Base-by-base conservation (phyloP, 1,284 basidiomycete genomes). In the Fomitopsis pinicola region DNA sequence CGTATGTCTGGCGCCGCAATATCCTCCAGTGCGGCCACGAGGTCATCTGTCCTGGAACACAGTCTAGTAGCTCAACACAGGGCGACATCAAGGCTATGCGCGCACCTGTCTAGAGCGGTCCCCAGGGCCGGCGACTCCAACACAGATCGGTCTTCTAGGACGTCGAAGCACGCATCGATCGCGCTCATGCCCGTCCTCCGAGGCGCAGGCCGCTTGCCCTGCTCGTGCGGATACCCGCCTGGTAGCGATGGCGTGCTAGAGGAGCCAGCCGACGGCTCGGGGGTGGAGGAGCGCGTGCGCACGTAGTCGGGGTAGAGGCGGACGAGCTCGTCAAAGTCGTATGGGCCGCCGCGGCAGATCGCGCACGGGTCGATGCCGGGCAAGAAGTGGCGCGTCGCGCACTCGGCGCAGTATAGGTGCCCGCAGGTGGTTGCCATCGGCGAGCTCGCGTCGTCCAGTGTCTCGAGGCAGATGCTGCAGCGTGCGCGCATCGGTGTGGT, bases 361-460 rank as follows among this genome's bases (percentile, higher is more conserved):
- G 55, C 48, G 56, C 66, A 67, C 50, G 58, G 35, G 19, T 14
- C 19, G n/a, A 63, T 56, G 35, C 53, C 55, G 30, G 30, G 8
- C 53, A 10, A 33, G 19, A 67, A 66, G 55, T 60, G 57, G 26
- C 60, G 63, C 12, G 63, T 61, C n/a, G 64, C 59, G 40, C 66
- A 67, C 30, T 63, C 65, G 2, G 58, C 48, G 42, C 66, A 68
- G 62, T 64, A 68, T 28, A 68, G 54, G 53, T 68, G 65, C 12
- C 65, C 65, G 35, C 66, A 68, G 28, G 54, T 50, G 46, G 64
- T 64, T 30, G 63, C 55, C 19, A 61, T 46, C 15, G 61, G 62
- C 15, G 54, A 62, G n/a, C 12, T 15, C 19, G 53, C 38, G 8
- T 45, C 42, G 42, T 22, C 42, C 19, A 67, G 52, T 3, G 46